phyloP scores from a whole-genome alignment of 345 rosid species.

The Clarkia xantiana region DNA sequence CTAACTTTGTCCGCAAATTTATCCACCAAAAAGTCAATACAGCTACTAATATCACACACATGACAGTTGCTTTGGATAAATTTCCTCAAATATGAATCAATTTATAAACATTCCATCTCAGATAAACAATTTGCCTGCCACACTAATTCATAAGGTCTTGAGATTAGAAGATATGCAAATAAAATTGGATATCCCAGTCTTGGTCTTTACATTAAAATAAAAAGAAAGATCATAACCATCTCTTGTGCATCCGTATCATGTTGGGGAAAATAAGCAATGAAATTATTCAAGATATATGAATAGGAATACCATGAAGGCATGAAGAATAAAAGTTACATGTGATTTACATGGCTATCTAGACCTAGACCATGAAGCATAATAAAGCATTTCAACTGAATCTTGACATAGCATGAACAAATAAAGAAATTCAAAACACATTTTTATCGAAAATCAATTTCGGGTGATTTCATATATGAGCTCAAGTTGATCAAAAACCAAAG shows the following conservation, averaged over 20 bases:
- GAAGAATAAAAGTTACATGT: not conserved
- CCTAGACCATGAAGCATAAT: constrained; percentile 75
- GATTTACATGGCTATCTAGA: constrained; percentile 68
- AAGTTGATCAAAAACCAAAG: not conserved
- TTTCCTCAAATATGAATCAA: too few relatives aligned
- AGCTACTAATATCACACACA: too few relatives aligned
- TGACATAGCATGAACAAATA: too few relatives aligned
- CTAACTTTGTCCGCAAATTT: too few relatives aligned
- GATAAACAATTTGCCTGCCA: constrained; percentile 80
- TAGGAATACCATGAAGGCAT: not conserved
- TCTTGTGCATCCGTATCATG: not conserved
- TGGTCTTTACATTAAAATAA: too few relatives aligned
- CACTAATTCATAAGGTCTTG: constrained; percentile 18
- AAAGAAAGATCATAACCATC: not conserved
- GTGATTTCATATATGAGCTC: too few relatives aligned
- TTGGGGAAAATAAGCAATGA: not conserved
- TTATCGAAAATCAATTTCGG: too few relatives aligned
- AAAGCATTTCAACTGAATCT: constrained; percentile 42
- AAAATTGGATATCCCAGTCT: too few relatives aligned
- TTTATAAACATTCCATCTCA: too few relatives aligned
- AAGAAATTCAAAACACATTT: too few relatives aligned
- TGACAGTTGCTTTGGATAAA: too few relatives aligned
- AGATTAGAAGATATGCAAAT: not conserved
- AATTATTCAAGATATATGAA: not conserved
- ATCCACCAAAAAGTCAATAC: too few relatives aligned